Conservation (phyloP, 805 yeast species). For the Novakomyces olei region DNA sequence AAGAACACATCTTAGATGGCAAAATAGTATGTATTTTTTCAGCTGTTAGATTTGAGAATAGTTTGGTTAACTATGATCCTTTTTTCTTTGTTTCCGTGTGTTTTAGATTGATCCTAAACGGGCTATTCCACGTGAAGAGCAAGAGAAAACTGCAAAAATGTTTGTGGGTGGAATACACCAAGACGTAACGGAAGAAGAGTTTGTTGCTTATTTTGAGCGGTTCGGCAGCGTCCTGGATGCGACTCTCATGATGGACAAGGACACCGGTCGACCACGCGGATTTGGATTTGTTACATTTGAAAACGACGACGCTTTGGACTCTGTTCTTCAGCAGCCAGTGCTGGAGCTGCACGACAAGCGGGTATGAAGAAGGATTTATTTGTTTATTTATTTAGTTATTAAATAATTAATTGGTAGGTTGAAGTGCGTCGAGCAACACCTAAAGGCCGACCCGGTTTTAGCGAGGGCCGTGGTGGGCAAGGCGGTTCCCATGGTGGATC, state of each 20-base stretch:
- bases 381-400: too few relatives aligned
- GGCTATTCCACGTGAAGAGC: conserved; percentile 93
- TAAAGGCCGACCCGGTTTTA: conserved; percentile 12
- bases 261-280: conserved; percentile 90
- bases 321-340: conserved; percentile 60
- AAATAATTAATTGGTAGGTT: too few relatives aligned
- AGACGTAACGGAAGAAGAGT: conserved; percentile 77
- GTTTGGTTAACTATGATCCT: neutral
- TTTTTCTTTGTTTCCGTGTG: neutral
- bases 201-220: conserved; percentile 62
- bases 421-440: conserved; percentile 27
- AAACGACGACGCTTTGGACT: conserved; percentile 80
- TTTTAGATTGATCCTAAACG: conserved; percentile 70
- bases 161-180: conserved; percentile 95
- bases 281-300: conserved; percentile 94
- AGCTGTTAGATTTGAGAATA: neutral
- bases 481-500: conserved; percentile 4
- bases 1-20: conserved; percentile 81
- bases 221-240: conserved; percentile 88
- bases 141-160: conserved; percentile 86
- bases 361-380: too few relatives aligned
- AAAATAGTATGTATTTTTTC: conserved; percentile 29
- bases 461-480: conserved; percentile 2
- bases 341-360: conserved; percentile 60
- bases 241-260: conserved; percentile 90